Conservation (phyloP, 1,284 basidiomycete genomes). For the Pterula multifida region DNA sequence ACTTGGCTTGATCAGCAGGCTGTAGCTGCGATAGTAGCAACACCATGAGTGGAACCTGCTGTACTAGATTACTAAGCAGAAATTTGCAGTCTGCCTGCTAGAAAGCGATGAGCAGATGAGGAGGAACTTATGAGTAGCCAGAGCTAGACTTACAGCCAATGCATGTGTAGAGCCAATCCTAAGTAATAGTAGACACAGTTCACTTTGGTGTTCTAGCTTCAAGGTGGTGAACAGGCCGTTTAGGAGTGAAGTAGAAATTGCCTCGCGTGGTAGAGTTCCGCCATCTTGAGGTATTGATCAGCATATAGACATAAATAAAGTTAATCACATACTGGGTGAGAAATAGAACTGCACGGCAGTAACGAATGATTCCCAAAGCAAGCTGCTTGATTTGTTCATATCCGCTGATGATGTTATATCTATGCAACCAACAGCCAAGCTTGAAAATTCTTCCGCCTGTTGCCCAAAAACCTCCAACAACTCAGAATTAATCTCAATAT, state of each 20-base stretch:
- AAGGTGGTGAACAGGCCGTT: slow-evolving; percentile 41
- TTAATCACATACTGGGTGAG: neutral
- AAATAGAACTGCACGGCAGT: slow-evolving; percentile 21
- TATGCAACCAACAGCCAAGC: slow-evolving; percentile 42
- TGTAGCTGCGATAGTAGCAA: slow-evolving; percentile 47
- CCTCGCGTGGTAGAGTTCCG: neutral
- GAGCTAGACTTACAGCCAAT: neutral
- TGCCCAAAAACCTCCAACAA: slow-evolving; percentile 14
- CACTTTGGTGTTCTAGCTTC: slow-evolving; percentile 36
- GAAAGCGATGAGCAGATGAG: neutral
- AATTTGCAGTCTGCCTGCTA: slow-evolving; percentile 23
- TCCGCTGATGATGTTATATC: slow-evolving; percentile 32
- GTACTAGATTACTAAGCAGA: slow-evolving; percentile 36
- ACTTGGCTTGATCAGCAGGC: slow-evolving; percentile 26
- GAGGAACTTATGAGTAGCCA: too few relatives aligned
- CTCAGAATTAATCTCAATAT: slow-evolving; percentile 13
- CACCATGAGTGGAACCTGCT: slow-evolving; percentile 40
- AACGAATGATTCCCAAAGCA: slow-evolving; percentile 38
- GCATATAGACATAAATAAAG: neutral
- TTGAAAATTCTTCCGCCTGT: slow-evolving; percentile 28
- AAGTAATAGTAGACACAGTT: slow-evolving; percentile 18
- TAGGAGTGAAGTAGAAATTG: slow-evolving; percentile 30
- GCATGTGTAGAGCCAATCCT: neutral
- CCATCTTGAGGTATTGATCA: neutral
- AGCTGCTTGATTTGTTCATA: slow-evolving; percentile 32